These are phyloP conservation scores for Fraxinus sp. DNA, from an alignment of 305 asterid genomes.

Conservation along the genomic window DNA sequence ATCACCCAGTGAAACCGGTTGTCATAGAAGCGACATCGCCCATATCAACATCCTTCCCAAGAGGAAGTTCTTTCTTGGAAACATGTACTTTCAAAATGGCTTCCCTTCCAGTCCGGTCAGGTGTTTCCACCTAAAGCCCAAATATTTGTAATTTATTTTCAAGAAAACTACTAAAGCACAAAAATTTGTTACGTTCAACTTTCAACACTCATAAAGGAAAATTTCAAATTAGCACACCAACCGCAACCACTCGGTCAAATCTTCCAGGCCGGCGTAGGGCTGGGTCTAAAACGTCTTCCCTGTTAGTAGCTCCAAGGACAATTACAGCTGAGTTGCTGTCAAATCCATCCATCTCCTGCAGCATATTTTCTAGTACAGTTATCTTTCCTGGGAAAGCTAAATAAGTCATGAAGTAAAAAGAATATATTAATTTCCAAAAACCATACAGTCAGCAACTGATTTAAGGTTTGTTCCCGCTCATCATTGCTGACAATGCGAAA, in stretches of 20 bases:
- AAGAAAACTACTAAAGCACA: conserved; percentile 13
- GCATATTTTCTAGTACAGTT: conserved; percentile 28
- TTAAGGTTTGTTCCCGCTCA: conserved; percentile 95
- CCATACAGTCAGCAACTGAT: conserved; percentile 95
- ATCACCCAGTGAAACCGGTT: conserved; percentile 97
- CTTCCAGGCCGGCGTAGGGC: conserved; percentile 99
- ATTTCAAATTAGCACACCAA: conserved; percentile 29
- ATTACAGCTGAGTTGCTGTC: conserved; percentile 98
- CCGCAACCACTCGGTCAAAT: conserved; percentile 97
- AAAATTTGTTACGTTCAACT: neutral
- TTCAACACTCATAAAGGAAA: conserved; percentile 17
- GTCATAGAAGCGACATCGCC: conserved; percentile 91
- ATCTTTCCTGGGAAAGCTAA: conserved; percentile 20
- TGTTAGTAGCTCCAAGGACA: conserved; percentile 98
- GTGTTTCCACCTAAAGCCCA: conserved; percentile 80
- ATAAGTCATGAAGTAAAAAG: conserved; percentile 6
- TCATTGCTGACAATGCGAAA: conserved; percentile 94
- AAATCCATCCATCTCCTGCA: conserved; percentile 99
- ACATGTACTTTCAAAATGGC: conserved; percentile 90
- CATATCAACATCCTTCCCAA: conserved; percentile 74
- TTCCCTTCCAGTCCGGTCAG: conserved; percentile 95
- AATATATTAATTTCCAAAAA: conserved; percentile 20
- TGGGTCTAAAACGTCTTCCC: conserved; percentile 96
- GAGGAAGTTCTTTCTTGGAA: conserved; percentile 93
- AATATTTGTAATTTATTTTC: conserved; percentile 22